Evolutionary conservation across 73 alveolate species (phyloP).

Genomic region (Tetrahymena thermophila): DNA sequence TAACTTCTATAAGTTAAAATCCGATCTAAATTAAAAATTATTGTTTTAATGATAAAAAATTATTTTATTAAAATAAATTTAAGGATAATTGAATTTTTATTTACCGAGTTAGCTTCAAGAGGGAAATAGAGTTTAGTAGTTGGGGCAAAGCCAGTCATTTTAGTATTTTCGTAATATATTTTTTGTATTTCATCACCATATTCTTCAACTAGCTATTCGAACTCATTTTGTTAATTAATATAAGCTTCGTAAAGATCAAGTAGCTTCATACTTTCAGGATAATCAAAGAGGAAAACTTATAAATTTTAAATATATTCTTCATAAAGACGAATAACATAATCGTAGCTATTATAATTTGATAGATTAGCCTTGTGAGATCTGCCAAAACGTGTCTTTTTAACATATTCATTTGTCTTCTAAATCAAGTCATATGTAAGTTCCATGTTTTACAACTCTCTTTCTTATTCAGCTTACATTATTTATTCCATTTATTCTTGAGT

Average conservation of each 20-base stretch:
- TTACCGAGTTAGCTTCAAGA: neutral
- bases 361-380: neutral
- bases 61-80: neutral
- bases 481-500: neutral
- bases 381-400: neutral
- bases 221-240: neutral
- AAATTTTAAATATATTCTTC: neutral
- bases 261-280: neutral
- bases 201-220: neutral
- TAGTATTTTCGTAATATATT: neutral
- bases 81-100: neutral
- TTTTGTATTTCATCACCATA: neutral
- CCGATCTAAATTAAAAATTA: neutral
- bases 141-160: neutral
- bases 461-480: neutral
- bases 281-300: neutral
- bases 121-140: neutral
- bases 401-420: neutral
- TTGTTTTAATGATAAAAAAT: neutral
- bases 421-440: neutral
- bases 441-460: neutral
- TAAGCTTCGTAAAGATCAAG: neutral
- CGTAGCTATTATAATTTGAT: neutral
- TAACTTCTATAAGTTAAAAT: neutral
- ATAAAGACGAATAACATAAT: neutral